A percentile compares a stretch with the other conserved stretches of the same genome.
Evolutionary conservation across 176 grass and related monocot genomes (phyloP).

Genomic region (Avena atlantica): DNA sequence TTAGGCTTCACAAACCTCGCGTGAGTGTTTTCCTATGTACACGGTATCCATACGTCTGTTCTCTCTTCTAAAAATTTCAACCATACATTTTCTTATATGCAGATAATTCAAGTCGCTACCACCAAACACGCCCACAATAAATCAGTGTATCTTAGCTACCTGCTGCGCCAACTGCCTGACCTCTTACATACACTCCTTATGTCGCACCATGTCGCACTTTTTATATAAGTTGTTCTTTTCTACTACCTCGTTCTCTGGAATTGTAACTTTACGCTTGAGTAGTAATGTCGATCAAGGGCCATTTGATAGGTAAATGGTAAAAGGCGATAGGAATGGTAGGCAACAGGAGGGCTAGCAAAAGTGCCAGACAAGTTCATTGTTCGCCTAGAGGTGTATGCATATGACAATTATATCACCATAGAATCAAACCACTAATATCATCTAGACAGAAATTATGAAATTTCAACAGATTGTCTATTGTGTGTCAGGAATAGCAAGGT

Average conservation of each 20-base stretch:
- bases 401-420: no score
- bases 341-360: background rate
- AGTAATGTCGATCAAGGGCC: background rate
- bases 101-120: background rate
- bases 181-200: background rate
- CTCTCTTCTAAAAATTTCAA: background rate
- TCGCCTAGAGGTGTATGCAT: no score
- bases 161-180: background rate
- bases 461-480: no score
- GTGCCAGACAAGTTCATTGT: no score
- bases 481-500: no score
- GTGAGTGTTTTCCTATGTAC: background rate
- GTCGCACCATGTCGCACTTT: background rate
- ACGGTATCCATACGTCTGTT: background rate
- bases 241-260: background rate
- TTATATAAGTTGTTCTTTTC: background rate
- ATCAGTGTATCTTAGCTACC: background rate
- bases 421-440: no score
- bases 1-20: background rate
- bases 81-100: background rate
- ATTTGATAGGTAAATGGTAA: background rate
- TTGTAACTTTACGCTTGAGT: background rate
- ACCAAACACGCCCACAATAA: background rate
- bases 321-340: background rate
- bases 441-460: no score